A percentile compares a stretch with the other conserved stretches of the same genome.
phyloP scores from a whole-genome alignment of 2,329 filamentous ascomycete genomes.

The Lanzia echinophila region DNA sequence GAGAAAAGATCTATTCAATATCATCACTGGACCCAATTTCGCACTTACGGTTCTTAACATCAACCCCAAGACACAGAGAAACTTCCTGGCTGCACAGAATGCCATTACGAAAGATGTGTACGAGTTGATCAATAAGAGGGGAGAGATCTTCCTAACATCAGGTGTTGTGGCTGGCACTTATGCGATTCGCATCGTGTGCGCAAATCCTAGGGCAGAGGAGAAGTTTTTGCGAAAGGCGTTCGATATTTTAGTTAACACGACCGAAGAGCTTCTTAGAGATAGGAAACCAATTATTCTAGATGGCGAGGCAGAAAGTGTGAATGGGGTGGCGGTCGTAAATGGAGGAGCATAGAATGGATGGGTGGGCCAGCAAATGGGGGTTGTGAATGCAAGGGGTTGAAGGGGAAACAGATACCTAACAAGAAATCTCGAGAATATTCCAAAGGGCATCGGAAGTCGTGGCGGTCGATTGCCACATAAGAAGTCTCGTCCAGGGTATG shows the following conservation, averaged over 20 bases:
- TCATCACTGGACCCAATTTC: conserved; percentile 69
- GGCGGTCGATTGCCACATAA: no score
- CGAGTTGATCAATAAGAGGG: conserved; percentile 63
- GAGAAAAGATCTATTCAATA: conserved; percentile 64
- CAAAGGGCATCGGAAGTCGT: no score
- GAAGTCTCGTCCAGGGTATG: no score
- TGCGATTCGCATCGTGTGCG: conserved; percentile 76
- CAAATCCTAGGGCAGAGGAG: conserved; percentile 62
- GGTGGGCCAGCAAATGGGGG: no score
- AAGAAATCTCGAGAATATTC: no score
- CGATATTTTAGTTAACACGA: conserved; percentile 54
- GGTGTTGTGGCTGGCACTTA: conserved; percentile 66
- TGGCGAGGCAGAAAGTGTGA: conserved; percentile 10
- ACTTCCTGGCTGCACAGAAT: conserved; percentile 50
- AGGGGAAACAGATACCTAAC: no score
- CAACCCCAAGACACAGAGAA: conserved; percentile 35
- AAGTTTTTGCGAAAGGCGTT: conserved; percentile 68
- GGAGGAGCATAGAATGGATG: no score
- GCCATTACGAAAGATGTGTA: conserved; percentile 67
- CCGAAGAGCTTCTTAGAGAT: conserved; percentile 27
- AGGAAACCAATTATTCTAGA: conserved; percentile 12
- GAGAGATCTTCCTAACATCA: conserved; percentile 77
- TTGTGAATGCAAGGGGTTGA: no score
- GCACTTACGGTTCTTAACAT: conserved; percentile 72
- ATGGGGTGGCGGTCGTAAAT: neutral